Evolutionary conservation across 2,329 filamentous ascomycete species (phyloP).

Genomic region (Alternaria gansuensis): DNA sequence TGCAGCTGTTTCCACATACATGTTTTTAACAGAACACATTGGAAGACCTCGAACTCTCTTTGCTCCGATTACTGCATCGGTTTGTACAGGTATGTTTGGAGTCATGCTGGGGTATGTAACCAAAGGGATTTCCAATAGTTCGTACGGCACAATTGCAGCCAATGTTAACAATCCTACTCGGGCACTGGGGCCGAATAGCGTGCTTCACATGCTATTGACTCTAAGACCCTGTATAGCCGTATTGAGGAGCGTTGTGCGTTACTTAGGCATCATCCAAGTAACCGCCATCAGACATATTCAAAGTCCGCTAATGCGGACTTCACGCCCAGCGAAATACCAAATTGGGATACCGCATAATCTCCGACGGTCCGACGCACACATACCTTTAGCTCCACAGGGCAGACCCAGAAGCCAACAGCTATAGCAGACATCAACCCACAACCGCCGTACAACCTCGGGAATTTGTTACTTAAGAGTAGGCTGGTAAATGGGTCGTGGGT

Average conservation of each 20-base stretch:
- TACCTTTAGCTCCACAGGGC: neutral
- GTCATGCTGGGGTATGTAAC: neutral
- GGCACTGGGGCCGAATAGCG: neutral
- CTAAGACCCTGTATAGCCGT: neutral
- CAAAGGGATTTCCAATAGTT: constrained; percentile 5
- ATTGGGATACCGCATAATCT: constrained; percentile 2
- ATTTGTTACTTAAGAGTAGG: neutral
- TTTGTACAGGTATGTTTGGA: neutral
- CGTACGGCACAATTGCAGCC: constrained; percentile 2
- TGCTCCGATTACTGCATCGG: neutral
- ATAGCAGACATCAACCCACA: constrained; percentile 1
- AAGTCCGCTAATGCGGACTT: neutral
- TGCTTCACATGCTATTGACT: neutral
- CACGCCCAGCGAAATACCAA: neutral
- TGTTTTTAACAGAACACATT: neutral
- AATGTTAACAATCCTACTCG: neutral
- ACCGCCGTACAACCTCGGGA: neutral
- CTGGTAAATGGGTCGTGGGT: no score
- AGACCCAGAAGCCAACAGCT: neutral
- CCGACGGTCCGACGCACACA: constrained; percentile 2
- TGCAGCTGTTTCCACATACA: neutral
- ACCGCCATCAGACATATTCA: neutral
- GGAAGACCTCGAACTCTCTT: neutral
- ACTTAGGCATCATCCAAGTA: neutral
- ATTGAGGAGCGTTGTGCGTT: neutral